phyloP scores from a whole-genome alignment of 768 basidiomycete species.

The Multifurca ochricompacta region DNA sequence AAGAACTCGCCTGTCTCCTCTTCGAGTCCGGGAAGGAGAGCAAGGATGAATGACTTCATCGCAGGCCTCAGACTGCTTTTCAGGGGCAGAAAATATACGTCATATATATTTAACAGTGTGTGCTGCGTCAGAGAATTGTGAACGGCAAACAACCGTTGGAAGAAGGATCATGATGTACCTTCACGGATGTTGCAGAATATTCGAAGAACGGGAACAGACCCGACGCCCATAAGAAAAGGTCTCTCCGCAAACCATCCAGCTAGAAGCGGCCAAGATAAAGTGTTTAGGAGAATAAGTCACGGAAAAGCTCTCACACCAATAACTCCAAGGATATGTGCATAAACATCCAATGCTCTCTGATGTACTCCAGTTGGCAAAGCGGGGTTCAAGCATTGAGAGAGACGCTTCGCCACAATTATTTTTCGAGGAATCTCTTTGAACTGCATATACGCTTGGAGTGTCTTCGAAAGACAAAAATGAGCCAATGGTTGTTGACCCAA shows the following conservation, averaged over 20 bases:
- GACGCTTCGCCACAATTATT: conserved; percentile 86
- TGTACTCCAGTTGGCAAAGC: conserved; percentile 95
- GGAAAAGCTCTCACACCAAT: conserved; percentile 66
- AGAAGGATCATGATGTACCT: conserved; percentile 39
- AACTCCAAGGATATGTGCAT: conserved; percentile 83
- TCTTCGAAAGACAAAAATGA: conserved; percentile 37
- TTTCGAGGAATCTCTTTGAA: conserved; percentile 97
- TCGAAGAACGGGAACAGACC: conserved; percentile 98
- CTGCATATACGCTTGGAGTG: conserved; percentile 86
- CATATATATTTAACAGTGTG: conserved; percentile 82
- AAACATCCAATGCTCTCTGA: conserved; percentile 93
- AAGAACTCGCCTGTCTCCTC: conserved; percentile 98
- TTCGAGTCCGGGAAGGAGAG: conserved; percentile 89
- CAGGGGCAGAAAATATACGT: conserved; percentile 85
- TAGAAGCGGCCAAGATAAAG: conserved; percentile 26
- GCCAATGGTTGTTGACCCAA: background rate
- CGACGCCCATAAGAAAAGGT: conserved; percentile 89
- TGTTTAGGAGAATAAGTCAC: background rate
- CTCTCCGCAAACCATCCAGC: conserved; percentile 80
- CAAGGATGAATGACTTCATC: conserved; percentile 91
- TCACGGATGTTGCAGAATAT: conserved; percentile 98
- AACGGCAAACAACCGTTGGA: background rate
- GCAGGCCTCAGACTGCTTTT: conserved; percentile 74
- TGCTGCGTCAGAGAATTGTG: conserved; percentile 43
- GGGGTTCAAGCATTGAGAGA: conserved; percentile 96